These are phyloP conservation scores for Plicaturopsis crispa DNA, from an alignment of 768 basidiomycete genomes.

Conservation along the genomic window DNA sequence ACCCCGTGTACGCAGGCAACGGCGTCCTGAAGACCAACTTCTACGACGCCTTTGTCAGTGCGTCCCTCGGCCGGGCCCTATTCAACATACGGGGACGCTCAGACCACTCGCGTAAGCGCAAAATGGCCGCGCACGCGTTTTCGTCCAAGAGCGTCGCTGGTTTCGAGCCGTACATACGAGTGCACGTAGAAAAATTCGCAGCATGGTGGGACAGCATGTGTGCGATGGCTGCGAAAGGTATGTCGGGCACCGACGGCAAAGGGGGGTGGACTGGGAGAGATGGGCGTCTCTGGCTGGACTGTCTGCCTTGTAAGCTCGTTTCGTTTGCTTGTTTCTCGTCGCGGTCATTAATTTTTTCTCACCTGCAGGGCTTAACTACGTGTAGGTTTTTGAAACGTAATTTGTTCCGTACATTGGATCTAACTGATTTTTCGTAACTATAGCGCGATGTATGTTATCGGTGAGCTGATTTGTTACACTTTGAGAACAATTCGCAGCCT, in stretches of 20 bases:
- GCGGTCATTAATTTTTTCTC: constrained; percentile 5
- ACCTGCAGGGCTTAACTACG: constrained; percentile 44
- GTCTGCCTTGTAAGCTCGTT: constrained; percentile 55
- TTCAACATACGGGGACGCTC: constrained; percentile 73
- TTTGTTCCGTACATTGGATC: no score
- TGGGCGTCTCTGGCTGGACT: constrained; percentile 67
- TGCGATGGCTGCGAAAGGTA: constrained; percentile 45
- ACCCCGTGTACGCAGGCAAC: no score
- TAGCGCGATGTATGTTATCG: constrained; percentile 72
- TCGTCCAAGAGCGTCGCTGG: constrained; percentile 79
- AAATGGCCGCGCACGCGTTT: constrained; percentile 82
- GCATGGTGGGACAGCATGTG: constrained; percentile 71
- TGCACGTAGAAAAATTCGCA: constrained; percentile 54
- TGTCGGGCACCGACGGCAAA: constrained; percentile 50
- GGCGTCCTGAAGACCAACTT: constrained; percentile 75
- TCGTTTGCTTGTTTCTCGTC: neutral
- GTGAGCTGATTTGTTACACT: no score
- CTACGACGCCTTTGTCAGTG: constrained; percentile 74
- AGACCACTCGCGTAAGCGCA: constrained; percentile 84
- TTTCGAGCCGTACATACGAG: constrained; percentile 73
- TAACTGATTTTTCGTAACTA: constrained; percentile 11
- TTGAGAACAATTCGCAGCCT: no score
- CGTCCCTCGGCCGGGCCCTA: constrained; percentile 62
- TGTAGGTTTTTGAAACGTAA: no score
- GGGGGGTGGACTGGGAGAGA: constrained; percentile 48